Conservation (phyloP, 2,329 filamentous ascomycete genomes). For the Thielaviopsis cerberus region DNA sequence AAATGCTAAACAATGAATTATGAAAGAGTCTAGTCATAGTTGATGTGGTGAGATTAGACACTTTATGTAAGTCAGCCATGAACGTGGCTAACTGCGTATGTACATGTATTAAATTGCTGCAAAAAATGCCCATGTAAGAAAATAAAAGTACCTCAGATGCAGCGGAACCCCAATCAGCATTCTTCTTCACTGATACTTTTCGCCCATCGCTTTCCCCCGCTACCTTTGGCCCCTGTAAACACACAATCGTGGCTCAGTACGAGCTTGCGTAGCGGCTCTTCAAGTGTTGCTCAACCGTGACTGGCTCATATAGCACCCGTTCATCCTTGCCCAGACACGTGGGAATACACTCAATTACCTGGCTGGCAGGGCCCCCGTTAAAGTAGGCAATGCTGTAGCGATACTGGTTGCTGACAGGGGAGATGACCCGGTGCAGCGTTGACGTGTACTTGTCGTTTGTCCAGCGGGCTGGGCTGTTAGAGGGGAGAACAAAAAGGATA, state of each 20-base stretch:
- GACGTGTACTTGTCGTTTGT: conserved; percentile 18
- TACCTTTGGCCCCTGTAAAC: not conserved
- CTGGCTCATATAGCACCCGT: not conserved
- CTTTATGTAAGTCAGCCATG: too few species aligned
- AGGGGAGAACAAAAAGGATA: not conserved
- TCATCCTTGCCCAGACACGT: not conserved
- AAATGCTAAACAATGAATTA: too few species aligned
- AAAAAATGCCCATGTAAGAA: too few species aligned
- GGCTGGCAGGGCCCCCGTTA: conserved; percentile 16
- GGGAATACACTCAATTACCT: conserved; percentile 1
- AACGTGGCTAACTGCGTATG: too few species aligned
- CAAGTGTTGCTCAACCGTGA: not conserved
- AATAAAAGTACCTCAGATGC: not conserved
- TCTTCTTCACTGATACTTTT: not conserved
- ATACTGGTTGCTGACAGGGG: conserved; percentile 15
- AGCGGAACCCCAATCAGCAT: not conserved
- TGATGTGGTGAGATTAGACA: too few species aligned
- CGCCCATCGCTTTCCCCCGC: not conserved
- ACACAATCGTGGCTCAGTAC: not conserved
- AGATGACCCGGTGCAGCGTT: conserved; percentile 18
- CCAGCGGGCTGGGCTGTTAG: conserved; percentile 15
- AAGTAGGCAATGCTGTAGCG: conserved; percentile 19
- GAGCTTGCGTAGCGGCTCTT: not conserved
- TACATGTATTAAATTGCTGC: too few species aligned
- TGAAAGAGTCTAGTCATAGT: too few species aligned